These are phyloP conservation scores for Acacia acuminata DNA, from an alignment of 306 rosid species.

Conservation along the genomic window DNA sequence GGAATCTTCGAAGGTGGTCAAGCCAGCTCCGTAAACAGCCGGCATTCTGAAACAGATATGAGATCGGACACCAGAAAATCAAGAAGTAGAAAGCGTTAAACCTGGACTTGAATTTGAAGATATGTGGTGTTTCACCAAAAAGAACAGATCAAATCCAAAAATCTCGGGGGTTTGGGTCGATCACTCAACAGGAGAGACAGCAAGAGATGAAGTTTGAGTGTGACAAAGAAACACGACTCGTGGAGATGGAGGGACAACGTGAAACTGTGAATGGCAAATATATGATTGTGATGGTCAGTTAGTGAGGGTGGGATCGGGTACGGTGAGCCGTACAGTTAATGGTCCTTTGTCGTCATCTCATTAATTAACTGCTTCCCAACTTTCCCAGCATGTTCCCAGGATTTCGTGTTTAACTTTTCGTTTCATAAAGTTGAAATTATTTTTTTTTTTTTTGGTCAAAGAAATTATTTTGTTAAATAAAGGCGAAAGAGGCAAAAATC, in stretches of 20 bases:
- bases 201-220: neutral
- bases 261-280: neutral
- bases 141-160: constrained; percentile 34
- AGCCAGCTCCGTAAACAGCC: constrained; percentile 79
- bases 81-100: neutral
- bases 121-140: neutral
- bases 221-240: neutral
- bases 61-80: constrained; percentile 30
- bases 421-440: neutral
- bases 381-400: no score
- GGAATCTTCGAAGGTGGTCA: constrained; percentile 93
- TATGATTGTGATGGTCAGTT: neutral
- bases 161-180: constrained; percentile 40
- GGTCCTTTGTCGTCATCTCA: neutral
- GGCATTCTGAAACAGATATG: constrained; percentile 66
- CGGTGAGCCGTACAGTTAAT: neutral
- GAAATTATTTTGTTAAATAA: no score
- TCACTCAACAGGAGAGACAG: neutral
- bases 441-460: no score
- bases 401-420: no score
- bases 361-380: no score
- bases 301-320: neutral
- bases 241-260: constrained; percentile 12
- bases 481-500: no score
- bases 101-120: constrained; percentile 19